Conservation (phyloP, 768 basidiomycete genomes). For the Suillus alpinus region DNA sequence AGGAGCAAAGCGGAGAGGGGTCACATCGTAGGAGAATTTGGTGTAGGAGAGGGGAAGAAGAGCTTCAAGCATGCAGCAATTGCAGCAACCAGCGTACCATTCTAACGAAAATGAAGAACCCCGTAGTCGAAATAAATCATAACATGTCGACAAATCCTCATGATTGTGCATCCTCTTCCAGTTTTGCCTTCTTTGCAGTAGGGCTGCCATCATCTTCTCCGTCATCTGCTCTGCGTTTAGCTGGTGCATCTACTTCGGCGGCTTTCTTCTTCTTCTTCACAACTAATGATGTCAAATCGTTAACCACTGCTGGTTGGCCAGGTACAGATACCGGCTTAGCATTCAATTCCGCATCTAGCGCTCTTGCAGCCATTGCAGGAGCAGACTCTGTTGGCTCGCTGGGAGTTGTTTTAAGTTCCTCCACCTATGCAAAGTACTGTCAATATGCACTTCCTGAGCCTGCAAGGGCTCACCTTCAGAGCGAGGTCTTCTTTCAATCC, state of each 20-base stretch:
- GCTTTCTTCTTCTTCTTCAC: slow-evolving; percentile 79
- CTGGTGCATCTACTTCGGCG: slow-evolving; percentile 33
- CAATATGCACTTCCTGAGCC: background rate
- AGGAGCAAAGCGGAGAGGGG: slow-evolving; percentile 70
- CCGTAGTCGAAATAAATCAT: slow-evolving; percentile 1
- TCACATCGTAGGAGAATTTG: slow-evolving; percentile 87
- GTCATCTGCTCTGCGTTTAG: slow-evolving; percentile 73
- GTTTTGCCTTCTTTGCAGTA: slow-evolving; percentile 58
- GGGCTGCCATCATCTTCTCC: slow-evolving; percentile 39
- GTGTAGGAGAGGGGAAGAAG: slow-evolving; percentile 64
- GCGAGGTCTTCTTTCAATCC: slow-evolving; percentile 79
- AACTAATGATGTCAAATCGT: slow-evolving; percentile 82
- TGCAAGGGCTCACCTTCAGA: slow-evolving; percentile 56
- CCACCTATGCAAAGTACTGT: slow-evolving; percentile 55
- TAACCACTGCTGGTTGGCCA: slow-evolving; percentile 47
- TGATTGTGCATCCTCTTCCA: slow-evolving; percentile 39
- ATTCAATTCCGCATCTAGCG: slow-evolving; percentile 71
- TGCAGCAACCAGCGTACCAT: slow-evolving; percentile 18
- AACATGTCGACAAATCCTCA: slow-evolving; percentile 7
- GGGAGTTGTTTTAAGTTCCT: slow-evolving; percentile 84
- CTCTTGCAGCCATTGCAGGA: slow-evolving; percentile 67
- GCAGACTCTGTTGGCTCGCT: slow-evolving; percentile 58
- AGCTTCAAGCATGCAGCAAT: slow-evolving; percentile 61
- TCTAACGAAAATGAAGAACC: slow-evolving; percentile 14
- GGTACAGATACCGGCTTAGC: slow-evolving; percentile 33